Base-by-base conservation (phyloP, 2,329 filamentous ascomycete genomes). In the Fusarium abutilonis region DNA sequence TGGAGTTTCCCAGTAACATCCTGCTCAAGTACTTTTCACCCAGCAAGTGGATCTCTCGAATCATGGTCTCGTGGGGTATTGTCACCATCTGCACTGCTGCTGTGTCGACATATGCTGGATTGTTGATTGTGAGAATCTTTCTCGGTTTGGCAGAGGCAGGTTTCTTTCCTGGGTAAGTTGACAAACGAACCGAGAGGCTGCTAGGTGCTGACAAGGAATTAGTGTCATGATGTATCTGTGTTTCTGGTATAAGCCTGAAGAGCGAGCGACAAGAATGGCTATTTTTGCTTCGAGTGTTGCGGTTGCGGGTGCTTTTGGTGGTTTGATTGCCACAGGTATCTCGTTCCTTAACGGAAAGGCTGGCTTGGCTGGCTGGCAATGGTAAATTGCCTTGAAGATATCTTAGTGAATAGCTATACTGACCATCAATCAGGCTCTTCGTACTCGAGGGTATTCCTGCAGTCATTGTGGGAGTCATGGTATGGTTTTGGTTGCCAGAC, bases 171-270 rank as follows among this genome's bases (percentile, higher is more conserved):
- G 82, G 70, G 64, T 63, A 26, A 47, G 65, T 64, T 8, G 0
- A 9, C 2, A 10, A 0, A 3, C 13, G 13, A 11, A 1, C 14
- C 4, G 11, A 26, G 28, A 6, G 7, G 4, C 14, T n/a, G 11
- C 4, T 28, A 6, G 9, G 36, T 21, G 17, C 56, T 67, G 23
- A 67, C 29, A 3, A 2, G 8, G 0, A 7, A 13, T 4, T 11
- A 67, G 66, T 5, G 77, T 85, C 10, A 78, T 83, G 28, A 86
- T 84, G 67, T 84, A 87, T 53, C 75, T 88, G 4, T 84, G 83
- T 1, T 86, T 86, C 78, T 89, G 86, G 84, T 89, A 88, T 60
- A 85, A 83, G 55, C 77, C 83, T 11, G 79, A 83, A 43, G 85
- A 88, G 68, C 76, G 83, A 39, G 83, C 86, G 49, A 86, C 82